Conservation (phyloP, 2,329 filamentous ascomycete genomes). For the Incumbomyces delicatus region DNA sequence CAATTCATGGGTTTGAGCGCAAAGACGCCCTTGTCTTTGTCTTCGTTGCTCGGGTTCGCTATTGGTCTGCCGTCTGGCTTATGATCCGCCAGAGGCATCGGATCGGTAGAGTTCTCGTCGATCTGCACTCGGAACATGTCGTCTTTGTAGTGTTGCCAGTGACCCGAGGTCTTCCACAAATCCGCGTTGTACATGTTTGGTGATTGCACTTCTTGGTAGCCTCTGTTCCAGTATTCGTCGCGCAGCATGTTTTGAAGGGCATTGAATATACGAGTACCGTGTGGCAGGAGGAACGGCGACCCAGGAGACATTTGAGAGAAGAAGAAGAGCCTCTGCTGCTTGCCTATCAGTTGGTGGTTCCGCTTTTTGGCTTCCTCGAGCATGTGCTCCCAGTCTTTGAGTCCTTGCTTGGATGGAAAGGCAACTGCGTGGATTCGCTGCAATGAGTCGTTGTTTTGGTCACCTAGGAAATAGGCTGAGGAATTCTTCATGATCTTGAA, state of each 20-base stretch:
- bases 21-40: conserved; percentile 66
- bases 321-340: conserved; percentile 95
- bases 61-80: conserved; percentile 14
- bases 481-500: conserved; percentile 85
- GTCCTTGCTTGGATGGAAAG: conserved; percentile 92
- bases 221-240: conserved; percentile 82
- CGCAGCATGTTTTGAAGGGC: conserved; percentile 71
- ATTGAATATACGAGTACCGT: conserved; percentile 90
- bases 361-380: conserved; percentile 96
- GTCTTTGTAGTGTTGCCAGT: conserved; percentile 88
- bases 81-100: conserved; percentile 17
- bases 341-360: conserved; percentile 87
- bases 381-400: conserved; percentile 88
- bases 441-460: conserved; percentile 85
- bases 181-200: conserved; percentile 94
- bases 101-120: conserved; percentile 18
- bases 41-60: conserved; percentile 26
- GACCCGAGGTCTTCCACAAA: conserved; percentile 88
- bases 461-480: conserved; percentile 85
- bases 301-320: conserved; percentile 92
- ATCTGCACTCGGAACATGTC: conserved; percentile 83
- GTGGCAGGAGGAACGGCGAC: conserved; percentile 82
- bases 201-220: conserved; percentile 88
- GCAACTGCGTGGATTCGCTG: conserved; percentile 95
- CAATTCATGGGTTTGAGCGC: conserved; percentile 98